Evolutionary conservation across 2,329 filamentous ascomycete genomes (phyloP).

Genomic region (Colletotrichum gloeosporioides): DNA sequence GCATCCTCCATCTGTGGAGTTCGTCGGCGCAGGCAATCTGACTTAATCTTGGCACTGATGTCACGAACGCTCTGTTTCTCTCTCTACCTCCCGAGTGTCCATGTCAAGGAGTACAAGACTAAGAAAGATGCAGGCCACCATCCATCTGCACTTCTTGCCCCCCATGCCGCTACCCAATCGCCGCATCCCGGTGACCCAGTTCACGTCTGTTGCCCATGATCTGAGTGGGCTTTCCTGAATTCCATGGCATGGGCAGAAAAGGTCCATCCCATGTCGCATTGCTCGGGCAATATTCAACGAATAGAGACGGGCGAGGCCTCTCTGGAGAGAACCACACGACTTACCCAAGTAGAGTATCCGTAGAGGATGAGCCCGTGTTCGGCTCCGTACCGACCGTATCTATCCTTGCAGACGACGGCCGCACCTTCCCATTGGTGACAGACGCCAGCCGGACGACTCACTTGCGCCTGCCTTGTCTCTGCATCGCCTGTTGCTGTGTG

Average conservation of each 20-base stretch:
- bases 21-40: not conserved
- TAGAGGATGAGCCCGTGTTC: not conserved
- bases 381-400: not conserved
- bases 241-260: not conserved
- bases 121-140: not conserved
- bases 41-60: conserved; percentile 6
- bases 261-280: not conserved
- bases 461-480: not conserved
- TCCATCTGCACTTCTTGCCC: not conserved
- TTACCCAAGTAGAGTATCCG: not conserved
- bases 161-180: not conserved
- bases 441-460: not conserved
- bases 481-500: not conserved
- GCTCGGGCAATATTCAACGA: not conserved
- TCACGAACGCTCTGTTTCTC: not conserved
- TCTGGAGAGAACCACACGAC: not conserved
- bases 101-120: not conserved
- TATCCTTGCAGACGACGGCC: not conserved
- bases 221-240: not conserved
- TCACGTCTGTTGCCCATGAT: not conserved
- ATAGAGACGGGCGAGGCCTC: not conserved
- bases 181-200: not conserved
- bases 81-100: no score
- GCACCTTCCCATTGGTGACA: not conserved
- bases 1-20: not conserved